Evolutionary conservation across 2,329 filamentous ascomycete species (phyloP), one percentile per base, ranked within the genome.

Genomic region (Fusarium clavum): DNA sequence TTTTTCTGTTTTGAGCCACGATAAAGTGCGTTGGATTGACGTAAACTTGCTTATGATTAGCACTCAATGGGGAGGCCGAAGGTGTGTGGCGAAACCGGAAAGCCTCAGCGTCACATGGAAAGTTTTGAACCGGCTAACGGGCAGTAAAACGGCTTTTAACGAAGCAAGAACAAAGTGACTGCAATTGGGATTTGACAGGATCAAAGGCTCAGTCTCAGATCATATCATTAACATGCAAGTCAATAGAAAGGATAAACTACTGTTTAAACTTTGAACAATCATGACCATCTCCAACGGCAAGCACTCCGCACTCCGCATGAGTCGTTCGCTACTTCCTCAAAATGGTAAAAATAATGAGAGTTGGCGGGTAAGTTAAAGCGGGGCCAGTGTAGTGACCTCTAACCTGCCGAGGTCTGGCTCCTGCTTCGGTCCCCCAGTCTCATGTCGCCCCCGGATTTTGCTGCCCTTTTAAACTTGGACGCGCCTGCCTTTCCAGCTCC

Each of bases 381-480:
- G 54, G 48, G 47, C 45, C 58, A 30, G 29, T 30, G 5, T n/a
- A 34, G 25, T 25, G n/a, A 38, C 60, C 57, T 61, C 57, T 56
- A 63, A 55, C 64, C 64, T 73, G 62, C 73, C 73, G 73, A 75
- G 73, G 73, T 64, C 61, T 64, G 61, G 59, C 58, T 63, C 20
- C 34, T 63, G 43, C 48, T 72, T 67, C 69, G 70, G 72, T 29
- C 59, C 60, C 55, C 55, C 49, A 38, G 38, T 53, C 34, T 53
- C 32, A 55, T 56, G 27, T 72, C 52, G 63, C 63, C 73, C 73
- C 73, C 73, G 70, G 73, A 75, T 75, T 75, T 75, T 68, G 75
- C 72, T 75, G 64, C 65, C 68, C 64, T 70, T 66, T 62, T 67
- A 59, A 66, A 65, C 53, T 44, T 41, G 60, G 46, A 56, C 43